Conservation (phyloP, 371 early-diverging fungal species). For the Syncephalastrum contaminatum region DNA sequence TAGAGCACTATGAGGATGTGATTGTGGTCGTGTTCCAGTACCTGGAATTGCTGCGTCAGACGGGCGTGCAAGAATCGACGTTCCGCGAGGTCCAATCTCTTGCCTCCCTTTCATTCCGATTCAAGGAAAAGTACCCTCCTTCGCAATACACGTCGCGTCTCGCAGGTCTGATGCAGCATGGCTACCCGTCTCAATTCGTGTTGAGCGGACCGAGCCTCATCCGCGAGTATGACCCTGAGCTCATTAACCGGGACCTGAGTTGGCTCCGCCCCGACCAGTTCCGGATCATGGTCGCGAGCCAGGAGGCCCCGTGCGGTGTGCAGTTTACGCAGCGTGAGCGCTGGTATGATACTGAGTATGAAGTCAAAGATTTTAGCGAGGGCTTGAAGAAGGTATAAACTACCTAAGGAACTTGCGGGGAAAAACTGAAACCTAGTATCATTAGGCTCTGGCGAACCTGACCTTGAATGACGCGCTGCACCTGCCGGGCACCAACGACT, state of each 20-base stretch:
- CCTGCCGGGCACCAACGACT: conserved; percentile 78
- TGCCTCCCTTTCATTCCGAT: conserved; percentile 73
- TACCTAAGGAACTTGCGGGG: no score
- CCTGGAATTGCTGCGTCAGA: conserved; percentile 70
- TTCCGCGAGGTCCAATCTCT: conserved; percentile 76
- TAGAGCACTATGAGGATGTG: conserved; percentile 74
- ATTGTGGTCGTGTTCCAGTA: conserved; percentile 84
- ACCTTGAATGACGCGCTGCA: conserved; percentile 56
- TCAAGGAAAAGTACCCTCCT: conserved; percentile 78
- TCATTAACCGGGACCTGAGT: conserved; percentile 56
- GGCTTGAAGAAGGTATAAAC: conserved; percentile 53
- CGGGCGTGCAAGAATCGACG: conserved; percentile 74
- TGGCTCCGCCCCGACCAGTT: conserved; percentile 72
- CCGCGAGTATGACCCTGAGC: conserved; percentile 57
- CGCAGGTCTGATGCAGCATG: conserved; percentile 64
- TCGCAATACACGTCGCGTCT: conserved; percentile 60
- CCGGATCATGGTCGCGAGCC: conserved; percentile 52
- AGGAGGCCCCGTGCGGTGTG: conserved; percentile 44
- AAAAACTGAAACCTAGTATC: no score
- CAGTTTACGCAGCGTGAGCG: conserved; percentile 56
- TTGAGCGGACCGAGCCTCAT: conserved; percentile 72
- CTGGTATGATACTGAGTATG: conserved; percentile 87
- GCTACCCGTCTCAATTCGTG: conserved; percentile 66
- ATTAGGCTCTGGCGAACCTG: conserved; percentile 48
- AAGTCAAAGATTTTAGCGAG: conserved; percentile 60